Base-by-base conservation (phyloP, 495 filamentous ascomycete genomes). In the Aspergillus sclerotiicarbonarius region DNA sequence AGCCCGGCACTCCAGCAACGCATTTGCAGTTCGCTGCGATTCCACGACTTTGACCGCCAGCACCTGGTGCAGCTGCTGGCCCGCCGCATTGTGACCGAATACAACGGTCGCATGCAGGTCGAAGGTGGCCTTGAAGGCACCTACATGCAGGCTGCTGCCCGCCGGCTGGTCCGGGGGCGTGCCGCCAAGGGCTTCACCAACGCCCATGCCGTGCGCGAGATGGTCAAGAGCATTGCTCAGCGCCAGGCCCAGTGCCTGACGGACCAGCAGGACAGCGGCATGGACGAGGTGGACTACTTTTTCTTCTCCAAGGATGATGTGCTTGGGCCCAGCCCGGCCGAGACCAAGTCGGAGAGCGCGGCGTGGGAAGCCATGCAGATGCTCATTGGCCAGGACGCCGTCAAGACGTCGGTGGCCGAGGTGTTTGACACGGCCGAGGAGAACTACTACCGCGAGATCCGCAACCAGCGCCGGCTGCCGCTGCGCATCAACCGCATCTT, bases 1-100 rank as follows among this genome's bases (percentile, higher is more conserved):
- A 88, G 88, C 51, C 84, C 86, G 5, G 84, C 86, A 7, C 68
- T 90, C 15, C 71, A 81, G 2, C 87, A 85, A 52, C 80, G 85
- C 12, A 65, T 6, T 76, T 90, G 61, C 87, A 71, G 82, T 30
- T 68, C 72, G 9, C 59, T 90, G 53, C 69, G 78, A 16, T 90
- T 90, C 59, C 64, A 74, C 1, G 87, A 90, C 53, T 89, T 87
- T 60, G 72, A 70, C 1, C 76, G 84, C 5, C 62, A 51, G 37
- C 54, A 61, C 5, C 52, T 65, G 20, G 37, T 53, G 25, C 45
- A 39, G 15, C 53, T 62, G 1, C 33, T 59, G 8, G 53, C 54
- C 16, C 59, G 56, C 6, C 53, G 53, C 35, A 54, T 62, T 32
- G 54, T 37, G 15, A 19, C 47, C 12, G 56, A 61, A 56, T 88